Percentiles rank a stretch among this genome's conserved stretches.
Evolutionary conservation across 2,329 filamentous ascomycete genomes (phyloP).

Genomic region (Ceratocystiopsis brevicomis): DNA sequence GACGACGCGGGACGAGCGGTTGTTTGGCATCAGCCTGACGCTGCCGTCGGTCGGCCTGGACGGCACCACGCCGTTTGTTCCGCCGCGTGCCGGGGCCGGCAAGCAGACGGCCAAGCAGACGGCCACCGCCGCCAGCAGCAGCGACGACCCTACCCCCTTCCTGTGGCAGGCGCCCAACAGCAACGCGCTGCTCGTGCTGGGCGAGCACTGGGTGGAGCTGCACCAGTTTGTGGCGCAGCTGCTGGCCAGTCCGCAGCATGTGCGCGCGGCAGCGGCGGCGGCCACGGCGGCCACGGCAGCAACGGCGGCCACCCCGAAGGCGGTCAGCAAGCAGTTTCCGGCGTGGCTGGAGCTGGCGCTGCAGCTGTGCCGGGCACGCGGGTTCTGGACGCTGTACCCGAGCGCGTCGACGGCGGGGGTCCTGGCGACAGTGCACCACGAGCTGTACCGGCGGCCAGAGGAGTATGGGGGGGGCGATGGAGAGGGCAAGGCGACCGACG

Average conservation of each 20-base stretch:
- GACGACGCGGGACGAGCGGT: conserved; percentile 24
- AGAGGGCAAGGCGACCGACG: neutral
- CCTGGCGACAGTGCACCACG: conserved; percentile 58
- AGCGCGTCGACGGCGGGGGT: conserved; percentile 31
- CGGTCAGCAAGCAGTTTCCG: conserved; percentile 49
- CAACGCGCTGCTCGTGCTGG: conserved; percentile 66
- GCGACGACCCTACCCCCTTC: conserved; percentile 33
- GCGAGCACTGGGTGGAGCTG: conserved; percentile 71
- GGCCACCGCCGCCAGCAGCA: neutral
- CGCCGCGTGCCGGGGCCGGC: conserved; percentile 14
- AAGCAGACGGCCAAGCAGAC: neutral
- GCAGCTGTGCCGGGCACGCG: conserved; percentile 55
- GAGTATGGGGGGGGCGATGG: conserved; percentile 28
- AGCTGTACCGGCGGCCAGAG: conserved; percentile 55
- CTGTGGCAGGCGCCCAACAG: conserved; percentile 73
- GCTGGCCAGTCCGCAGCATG: conserved; percentile 20
- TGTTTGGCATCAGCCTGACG: conserved; percentile 68
- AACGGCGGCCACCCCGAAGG: conserved; percentile 23
- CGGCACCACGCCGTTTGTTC: conserved; percentile 33
- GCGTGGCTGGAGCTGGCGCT: conserved; percentile 64
- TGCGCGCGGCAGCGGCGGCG: conserved; percentile 18
- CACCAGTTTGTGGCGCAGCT: conserved; percentile 58
- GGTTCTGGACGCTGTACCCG: conserved; percentile 68
- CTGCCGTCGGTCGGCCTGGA: conserved; percentile 47
- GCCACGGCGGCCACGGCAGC: neutral